Percentiles rank a stretch among this genome's conserved stretches.
These are phyloP conservation scores for Fraxinus angustifolia DNA, from an alignment of 305 asterid species.

Conservation along the genomic window DNA sequence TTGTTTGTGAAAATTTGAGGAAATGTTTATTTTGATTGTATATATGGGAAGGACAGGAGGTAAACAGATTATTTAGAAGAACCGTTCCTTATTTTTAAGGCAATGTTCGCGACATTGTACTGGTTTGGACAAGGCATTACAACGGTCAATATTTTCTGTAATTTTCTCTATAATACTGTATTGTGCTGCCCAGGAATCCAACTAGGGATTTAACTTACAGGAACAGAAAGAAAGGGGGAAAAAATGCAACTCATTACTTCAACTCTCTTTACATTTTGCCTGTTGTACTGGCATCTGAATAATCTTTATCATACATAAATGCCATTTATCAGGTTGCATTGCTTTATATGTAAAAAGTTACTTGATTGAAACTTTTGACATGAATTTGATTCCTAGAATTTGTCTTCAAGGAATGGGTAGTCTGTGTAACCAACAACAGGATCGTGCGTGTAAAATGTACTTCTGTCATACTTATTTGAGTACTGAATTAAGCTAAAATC, in stretches of 20 bases:
- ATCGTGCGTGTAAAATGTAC: conserved; percentile 29
- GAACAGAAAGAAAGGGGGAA: neutral
- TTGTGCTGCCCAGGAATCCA: neutral
- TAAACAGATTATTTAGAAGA: neutral
- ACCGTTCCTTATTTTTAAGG: neutral
- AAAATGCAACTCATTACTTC: neutral
- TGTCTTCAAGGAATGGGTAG: conserved; percentile 32
- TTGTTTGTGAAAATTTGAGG: neutral
- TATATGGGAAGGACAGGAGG: neutral
- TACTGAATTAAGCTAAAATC: conserved; percentile 22
- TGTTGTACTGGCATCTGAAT: neutral
- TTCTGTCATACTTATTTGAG: conserved; percentile 29
- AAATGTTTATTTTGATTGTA: neutral
- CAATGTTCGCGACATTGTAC: neutral
- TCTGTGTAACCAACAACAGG: conserved; percentile 40
- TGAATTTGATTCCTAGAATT: neutral
- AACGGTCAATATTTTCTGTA: neutral
- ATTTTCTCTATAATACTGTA: neutral
- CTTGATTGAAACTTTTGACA: neutral
- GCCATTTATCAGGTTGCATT: neutral
- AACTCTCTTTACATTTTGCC: neutral
- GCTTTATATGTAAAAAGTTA: neutral
- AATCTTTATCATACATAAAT: neutral
- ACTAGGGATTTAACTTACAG: neutral
- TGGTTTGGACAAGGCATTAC: neutral